phyloP scores from a whole-genome alignment of 2,329 filamentous ascomycete genomes.

The Colletotrichum chrysophilum region DNA sequence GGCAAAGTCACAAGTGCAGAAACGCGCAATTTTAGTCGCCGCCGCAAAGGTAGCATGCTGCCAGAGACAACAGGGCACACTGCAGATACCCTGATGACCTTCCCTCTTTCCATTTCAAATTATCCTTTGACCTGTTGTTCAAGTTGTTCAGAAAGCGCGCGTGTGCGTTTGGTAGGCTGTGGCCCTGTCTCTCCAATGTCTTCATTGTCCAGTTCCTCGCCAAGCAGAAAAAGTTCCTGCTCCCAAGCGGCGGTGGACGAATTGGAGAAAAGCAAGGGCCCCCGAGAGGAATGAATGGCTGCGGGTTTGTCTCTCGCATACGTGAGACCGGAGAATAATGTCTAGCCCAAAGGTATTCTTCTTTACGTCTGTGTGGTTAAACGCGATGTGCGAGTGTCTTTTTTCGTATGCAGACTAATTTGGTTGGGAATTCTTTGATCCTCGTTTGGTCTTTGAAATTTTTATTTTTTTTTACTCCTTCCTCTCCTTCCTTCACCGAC shows the following conservation, averaged over 20 bases:
- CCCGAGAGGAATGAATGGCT: background rate
- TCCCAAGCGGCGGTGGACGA: background rate
- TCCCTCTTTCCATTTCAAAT: background rate
- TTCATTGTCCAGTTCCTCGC: background rate
- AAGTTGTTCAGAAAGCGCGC: background rate
- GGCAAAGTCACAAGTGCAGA: background rate
- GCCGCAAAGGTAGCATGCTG: background rate
- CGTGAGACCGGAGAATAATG: constrained; percentile 8
- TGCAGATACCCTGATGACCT: constrained; percentile 8
- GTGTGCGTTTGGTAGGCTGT: background rate
- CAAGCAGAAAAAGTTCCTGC: background rate
- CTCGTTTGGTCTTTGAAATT: background rate
- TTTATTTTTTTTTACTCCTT: background rate
- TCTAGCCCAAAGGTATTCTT: background rate
- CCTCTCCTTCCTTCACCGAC: constrained; percentile 15
- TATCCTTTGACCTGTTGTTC: background rate
- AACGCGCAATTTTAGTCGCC: background rate
- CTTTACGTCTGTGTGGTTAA: background rate
- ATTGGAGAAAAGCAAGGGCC: background rate
- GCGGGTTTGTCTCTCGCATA: background rate
- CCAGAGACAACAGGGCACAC: background rate
- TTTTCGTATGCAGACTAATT: constrained; percentile 9
- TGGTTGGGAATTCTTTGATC: constrained; percentile 1
- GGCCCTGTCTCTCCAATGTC: background rate
- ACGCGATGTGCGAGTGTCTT: background rate